Conservation (phyloP, 306 rosid species). For the Coriaria nepalensis region DNA sequence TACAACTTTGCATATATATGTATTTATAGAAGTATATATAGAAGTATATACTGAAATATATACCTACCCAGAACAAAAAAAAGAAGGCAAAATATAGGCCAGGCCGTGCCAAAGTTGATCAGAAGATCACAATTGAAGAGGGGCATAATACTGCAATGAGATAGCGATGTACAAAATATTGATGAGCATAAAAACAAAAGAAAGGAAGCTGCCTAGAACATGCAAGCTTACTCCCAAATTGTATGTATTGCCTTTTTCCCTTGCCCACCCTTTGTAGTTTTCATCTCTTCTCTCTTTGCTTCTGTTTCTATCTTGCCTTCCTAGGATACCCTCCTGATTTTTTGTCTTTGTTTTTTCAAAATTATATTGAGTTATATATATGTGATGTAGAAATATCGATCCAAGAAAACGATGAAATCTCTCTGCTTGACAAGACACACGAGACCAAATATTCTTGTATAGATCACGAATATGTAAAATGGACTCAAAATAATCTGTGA, state of each 20-base stretch:
- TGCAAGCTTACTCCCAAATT: constrained; percentile 19
- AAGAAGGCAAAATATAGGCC: too few relatives aligned
- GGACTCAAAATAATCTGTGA: too few relatives aligned
- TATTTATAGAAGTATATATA: too few relatives aligned
- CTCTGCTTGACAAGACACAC: neutral
- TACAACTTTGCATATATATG: too few relatives aligned
- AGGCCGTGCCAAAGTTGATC: too few relatives aligned
- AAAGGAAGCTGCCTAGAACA: constrained; percentile 50
- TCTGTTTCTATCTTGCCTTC: neutral
- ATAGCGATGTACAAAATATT: constrained; percentile 5
- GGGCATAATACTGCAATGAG: neutral
- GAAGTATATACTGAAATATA: too few relatives aligned
- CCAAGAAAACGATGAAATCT: neutral
- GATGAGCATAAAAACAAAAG: constrained; percentile 34
- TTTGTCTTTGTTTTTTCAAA: neutral
- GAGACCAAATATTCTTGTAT: too few relatives aligned
- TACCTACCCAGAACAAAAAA: too few relatives aligned
- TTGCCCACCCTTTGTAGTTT: too few relatives aligned
- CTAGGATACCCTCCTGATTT: constrained; percentile 14
- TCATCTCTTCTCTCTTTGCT: neutral
- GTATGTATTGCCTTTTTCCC: neutral
- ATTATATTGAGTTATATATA: neutral
- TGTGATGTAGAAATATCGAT: neutral
- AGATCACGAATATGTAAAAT: too few relatives aligned
- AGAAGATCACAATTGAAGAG: too few relatives aligned